A percentile compares a stretch with the other conserved stretches of the same genome.
These are phyloP conservation scores for Neonectria ditissima DNA, from an alignment of 2,329 filamentous ascomycete genomes.

Conservation along the genomic window DNA sequence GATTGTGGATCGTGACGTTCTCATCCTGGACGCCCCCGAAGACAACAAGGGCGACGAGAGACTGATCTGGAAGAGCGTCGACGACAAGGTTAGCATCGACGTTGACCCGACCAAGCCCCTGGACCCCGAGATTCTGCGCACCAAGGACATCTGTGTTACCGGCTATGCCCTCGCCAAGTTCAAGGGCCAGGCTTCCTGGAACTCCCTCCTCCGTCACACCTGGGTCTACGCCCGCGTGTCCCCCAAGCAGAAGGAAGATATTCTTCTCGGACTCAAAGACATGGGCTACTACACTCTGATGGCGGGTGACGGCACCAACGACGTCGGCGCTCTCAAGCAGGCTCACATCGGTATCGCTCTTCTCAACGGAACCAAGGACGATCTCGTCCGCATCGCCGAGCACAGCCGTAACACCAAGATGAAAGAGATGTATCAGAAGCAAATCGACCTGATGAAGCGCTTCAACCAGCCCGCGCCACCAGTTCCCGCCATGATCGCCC, in stretches of 20 bases:
- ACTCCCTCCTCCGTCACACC: conserved; percentile 83
- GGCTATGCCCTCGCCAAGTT: conserved; percentile 94
- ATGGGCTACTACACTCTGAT: conserved; percentile 98
- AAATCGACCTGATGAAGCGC: conserved; percentile 87
- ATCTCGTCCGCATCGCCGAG: conserved; percentile 90
- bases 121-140: conserved; percentile 81
- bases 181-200: conserved; percentile 81
- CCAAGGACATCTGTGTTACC: conserved; percentile 94
- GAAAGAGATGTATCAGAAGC: conserved; percentile 99
- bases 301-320: conserved; percentile 98
- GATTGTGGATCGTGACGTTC: conserved; percentile 94
- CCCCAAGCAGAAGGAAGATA: conserved; percentile 98
- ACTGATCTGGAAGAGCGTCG: conserved; percentile 93
- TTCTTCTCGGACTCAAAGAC: conserved; percentile 94
- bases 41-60: conserved; percentile 81
- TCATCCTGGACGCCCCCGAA: conserved; percentile 95
- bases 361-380: conserved; percentile 92
- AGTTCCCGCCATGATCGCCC: conserved; percentile 90
- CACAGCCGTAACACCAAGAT: conserved; percentile 95
- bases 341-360: conserved; percentile 97
- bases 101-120: conserved; percentile 87
- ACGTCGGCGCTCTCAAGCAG: conserved; percentile 97
- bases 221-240: conserved; percentile 99
- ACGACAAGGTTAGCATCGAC: conserved; percentile 87
- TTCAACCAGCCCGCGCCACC: conserved; percentile 97